Evolutionary conservation across 306 rosid species (phyloP).

Genomic region (Adenanthera pavonina): DNA sequence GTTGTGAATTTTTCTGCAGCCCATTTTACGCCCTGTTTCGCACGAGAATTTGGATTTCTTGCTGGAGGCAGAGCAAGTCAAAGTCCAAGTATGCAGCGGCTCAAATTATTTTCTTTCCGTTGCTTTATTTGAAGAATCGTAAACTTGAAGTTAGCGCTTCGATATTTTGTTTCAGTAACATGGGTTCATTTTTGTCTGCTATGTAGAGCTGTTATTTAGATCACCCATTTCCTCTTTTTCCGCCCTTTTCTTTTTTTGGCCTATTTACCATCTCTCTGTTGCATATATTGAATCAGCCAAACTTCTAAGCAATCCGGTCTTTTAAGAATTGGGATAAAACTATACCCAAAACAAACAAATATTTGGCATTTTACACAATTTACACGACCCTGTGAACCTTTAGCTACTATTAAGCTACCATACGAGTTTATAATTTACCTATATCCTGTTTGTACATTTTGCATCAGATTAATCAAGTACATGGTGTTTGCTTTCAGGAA

Average conservation of each 20-base stretch:
- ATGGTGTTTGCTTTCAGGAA: slow-evolving; percentile 61
- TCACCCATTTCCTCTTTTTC: not conserved
- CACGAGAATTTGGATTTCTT: slow-evolving; percentile 6
- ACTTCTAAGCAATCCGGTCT: not conserved
- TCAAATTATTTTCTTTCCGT: not conserved
- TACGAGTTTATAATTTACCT: slow-evolving; percentile 9
- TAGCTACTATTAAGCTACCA: slow-evolving; percentile 21
- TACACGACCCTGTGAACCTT: slow-evolving; percentile 1
- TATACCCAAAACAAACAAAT: not conserved
- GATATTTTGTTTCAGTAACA: not conserved
- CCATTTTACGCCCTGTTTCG: not conserved
- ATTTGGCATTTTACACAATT: not conserved
- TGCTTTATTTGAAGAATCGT: not conserved
- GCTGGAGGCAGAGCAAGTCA: slow-evolving; percentile 17
- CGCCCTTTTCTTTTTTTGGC: too few relatives aligned
- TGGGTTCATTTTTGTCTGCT: not conserved
- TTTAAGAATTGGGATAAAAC: not conserved
- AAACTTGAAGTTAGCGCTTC: not conserved
- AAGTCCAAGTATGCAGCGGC: slow-evolving; percentile 8
- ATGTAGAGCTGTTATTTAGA: not conserved
- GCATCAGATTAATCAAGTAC: slow-evolving; percentile 26
- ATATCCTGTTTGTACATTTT: slow-evolving; percentile 26
- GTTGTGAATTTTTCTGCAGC: not conserved
- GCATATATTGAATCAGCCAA: not conserved
- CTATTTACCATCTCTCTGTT: not conserved